phyloP scores from a whole-genome alignment of 495 filamentous ascomycete genomes.

The Penicillium soppii region DNA sequence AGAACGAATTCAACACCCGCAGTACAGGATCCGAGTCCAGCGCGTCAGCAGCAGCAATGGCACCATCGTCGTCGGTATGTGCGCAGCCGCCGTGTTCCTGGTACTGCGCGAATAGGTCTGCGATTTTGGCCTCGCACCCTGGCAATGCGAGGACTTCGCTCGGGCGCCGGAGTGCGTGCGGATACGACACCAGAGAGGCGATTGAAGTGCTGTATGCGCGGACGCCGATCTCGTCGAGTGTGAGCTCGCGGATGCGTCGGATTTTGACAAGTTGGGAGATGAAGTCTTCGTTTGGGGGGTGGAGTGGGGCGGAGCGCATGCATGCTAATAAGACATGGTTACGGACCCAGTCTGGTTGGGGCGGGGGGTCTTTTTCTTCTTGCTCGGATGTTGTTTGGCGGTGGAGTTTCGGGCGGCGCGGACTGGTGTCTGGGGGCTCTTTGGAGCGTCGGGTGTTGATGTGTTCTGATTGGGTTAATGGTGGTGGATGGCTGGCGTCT shows the following conservation, averaged over 20 bases:
- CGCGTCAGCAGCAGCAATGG: constrained; percentile 60
- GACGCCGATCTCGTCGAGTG: constrained; percentile 72
- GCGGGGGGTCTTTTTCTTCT: constrained; percentile 52
- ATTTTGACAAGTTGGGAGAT: constrained; percentile 75
- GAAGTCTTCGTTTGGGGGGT: constrained; percentile 74
- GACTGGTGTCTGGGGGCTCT: constrained; percentile 14
- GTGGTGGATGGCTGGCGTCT: constrained; percentile 36
- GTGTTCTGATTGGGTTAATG: constrained; percentile 4
- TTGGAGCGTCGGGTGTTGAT: constrained; percentile 16
- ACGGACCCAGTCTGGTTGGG: constrained; percentile 69
- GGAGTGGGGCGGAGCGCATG: constrained; percentile 68
- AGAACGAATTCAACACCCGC: constrained; percentile 64
- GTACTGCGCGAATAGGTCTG: constrained; percentile 76
- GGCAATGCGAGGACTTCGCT: constrained; percentile 71
- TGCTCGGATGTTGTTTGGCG: constrained; percentile 73
- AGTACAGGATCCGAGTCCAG: constrained; percentile 65
- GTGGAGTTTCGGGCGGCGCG: constrained; percentile 44
- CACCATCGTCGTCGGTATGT: constrained; percentile 44
- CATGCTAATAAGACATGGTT: constrained; percentile 73
- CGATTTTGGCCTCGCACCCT: constrained; percentile 79
- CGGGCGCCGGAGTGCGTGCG: constrained; percentile 53
- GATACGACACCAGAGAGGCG: constrained; percentile 80
- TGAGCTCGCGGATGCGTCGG: constrained; percentile 64
- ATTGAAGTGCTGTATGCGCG: constrained; percentile 90
- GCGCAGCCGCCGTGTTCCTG: constrained; percentile 33